Evolutionary conservation across 345 rosid species (phyloP), one percentile per base, ranked within the genome.

Genomic region (Kernera saxatilis): DNA sequence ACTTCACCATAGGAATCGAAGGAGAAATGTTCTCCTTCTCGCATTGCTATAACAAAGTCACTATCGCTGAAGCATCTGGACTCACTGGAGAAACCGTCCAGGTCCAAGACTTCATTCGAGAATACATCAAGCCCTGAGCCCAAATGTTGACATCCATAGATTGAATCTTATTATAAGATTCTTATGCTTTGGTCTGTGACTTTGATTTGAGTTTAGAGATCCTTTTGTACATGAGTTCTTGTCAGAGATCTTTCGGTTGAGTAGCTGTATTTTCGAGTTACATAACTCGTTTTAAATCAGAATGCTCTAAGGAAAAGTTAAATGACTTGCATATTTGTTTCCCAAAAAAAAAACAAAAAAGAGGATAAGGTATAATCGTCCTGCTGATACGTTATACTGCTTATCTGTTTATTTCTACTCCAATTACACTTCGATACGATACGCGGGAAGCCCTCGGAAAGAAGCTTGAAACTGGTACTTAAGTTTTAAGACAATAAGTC

Each of bases 31-130:
- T 94, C 77, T 52, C 84, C 17, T 91, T 94, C 79, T 53, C 86
- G 9, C 98, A 91, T 44, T 94, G 99, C 78, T 72, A 36, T 30
- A 94, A 89, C 83, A 82, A 72, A 70, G 92, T 94, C 69, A 83
- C 90, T 0, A 35, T 85, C 26, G 95, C 84, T 2, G 99, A 91
- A 30, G 83, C 92, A 70, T 88, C 98, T 27, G 95, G 90, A 61
- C 83, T 88, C 84, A 84, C 80, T 0, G 88, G 98, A 3, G 87
- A 91, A 23, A 77, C 86, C 23, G 70, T 82, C 35, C 81, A 82
- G 63, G 77, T 91, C 60, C 87, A 89, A 63, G 86, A 82, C 68
- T 91, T 91, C 68, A 88, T 94, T 59, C 74, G 93, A 60, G 95
- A 88, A 58, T 78, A 80, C 69, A 89, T 74, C 36, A 94, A 84